phyloP scores from a whole-genome alignment of 2,329 filamentous ascomycete genomes.

The Claviceps sp. region DNA sequence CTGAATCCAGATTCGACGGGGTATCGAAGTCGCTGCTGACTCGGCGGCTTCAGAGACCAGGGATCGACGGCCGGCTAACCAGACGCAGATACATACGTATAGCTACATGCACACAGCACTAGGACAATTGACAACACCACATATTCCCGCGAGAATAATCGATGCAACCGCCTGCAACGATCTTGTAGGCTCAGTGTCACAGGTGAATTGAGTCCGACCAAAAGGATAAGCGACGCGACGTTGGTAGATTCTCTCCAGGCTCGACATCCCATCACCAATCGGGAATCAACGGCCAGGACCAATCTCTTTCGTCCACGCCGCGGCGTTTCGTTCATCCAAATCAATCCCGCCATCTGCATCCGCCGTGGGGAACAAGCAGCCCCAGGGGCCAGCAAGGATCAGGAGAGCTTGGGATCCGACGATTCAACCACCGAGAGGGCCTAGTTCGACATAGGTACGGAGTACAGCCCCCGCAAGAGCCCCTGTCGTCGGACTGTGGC shows the following conservation, averaged over 20 bases:
- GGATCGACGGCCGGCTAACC: not conserved
- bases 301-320: not conserved
- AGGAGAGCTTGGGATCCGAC: not conserved
- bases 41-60: not conserved
- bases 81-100: not conserved
- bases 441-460: not conserved
- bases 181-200: not conserved
- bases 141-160: not conserved
- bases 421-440: not conserved
- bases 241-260: not conserved
- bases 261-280: constrained; percentile 1
- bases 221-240: not conserved
- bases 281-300: not conserved
- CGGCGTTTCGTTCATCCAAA: not conserved
- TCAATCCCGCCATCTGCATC: not conserved
- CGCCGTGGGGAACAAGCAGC: not conserved
- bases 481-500: constrained; percentile 1
- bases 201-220: too few relatives aligned
- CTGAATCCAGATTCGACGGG: not conserved
- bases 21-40: not conserved
- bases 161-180: not conserved
- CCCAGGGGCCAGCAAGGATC: not conserved
- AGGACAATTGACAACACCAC: not conserved
- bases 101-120: not conserved
- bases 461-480: constrained; percentile 2